These are phyloP conservation scores for Parathielavia appendiculata DNA, from an alignment of 495 filamentous ascomycete genomes.

Conservation along the genomic window DNA sequence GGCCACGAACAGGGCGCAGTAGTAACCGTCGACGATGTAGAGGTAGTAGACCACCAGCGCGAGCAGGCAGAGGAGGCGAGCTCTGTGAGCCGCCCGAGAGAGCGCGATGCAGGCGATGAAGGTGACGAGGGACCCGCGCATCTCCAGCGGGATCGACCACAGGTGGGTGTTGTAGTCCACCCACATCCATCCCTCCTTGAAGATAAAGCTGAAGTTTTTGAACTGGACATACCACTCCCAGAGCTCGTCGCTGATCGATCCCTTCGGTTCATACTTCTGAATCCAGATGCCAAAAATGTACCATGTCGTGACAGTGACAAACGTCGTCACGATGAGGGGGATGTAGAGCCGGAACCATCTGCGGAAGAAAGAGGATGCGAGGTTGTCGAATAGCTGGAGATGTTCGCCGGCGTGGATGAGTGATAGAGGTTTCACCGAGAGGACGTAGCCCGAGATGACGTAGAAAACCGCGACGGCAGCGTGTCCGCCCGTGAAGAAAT, in stretches of 20 bases:
- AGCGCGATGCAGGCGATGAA: conserved; percentile 42
- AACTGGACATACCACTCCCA: conserved; percentile 53
- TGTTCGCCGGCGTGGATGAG: conserved; percentile 38
- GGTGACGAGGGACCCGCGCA: conserved; percentile 43
- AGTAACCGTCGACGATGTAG: conserved; percentile 47
- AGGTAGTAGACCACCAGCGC: conserved; percentile 36
- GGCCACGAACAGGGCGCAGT: conserved; percentile 43
- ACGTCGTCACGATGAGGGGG: conserved; percentile 42
- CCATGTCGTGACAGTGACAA: conserved; percentile 47
- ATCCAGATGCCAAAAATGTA: conserved; percentile 46
- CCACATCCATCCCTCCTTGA: conserved; percentile 36
- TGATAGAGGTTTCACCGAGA: conserved; percentile 46
- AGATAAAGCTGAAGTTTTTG: conserved; percentile 56
- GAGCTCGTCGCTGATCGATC: conserved; percentile 41
- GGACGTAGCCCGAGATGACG: conserved; percentile 48
- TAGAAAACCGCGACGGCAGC: conserved; percentile 49
- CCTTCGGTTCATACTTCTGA: conserved; percentile 30
- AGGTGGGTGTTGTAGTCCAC: conserved; percentile 37
- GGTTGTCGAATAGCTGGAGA: conserved; percentile 29
- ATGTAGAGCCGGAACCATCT: conserved; percentile 35
- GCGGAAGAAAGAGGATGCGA: conserved; percentile 34
- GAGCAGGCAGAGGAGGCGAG: conserved; percentile 34
- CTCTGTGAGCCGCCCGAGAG: conserved; percentile 34
- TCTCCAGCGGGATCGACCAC: conserved; percentile 43
- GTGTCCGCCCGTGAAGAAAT: conserved; percentile 45